A percentile compares a stretch with the other conserved stretches of the same genome.
Evolutionary conservation across 768 basidiomycete species (phyloP).

Genomic region (Lactarius indigo): DNA sequence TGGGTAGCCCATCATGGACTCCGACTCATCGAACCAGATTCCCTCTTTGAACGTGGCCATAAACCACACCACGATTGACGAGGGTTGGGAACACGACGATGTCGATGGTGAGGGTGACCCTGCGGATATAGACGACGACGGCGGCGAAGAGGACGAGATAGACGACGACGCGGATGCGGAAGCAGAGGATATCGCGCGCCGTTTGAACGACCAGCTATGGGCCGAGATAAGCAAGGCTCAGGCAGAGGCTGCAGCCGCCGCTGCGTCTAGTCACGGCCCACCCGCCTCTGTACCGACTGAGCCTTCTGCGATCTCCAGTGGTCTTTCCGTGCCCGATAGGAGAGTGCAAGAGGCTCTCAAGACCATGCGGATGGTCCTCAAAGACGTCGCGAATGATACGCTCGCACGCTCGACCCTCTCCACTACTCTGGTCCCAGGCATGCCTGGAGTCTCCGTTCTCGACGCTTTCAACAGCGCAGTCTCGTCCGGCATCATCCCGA

Average conservation of each 20-base stretch:
- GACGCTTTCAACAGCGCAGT: constrained; percentile 52
- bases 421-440: constrained; percentile 47
- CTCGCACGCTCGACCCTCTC: constrained; percentile 53
- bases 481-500: constrained; percentile 45
- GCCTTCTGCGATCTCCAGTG: background rate
- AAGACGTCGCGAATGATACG: constrained; percentile 53
- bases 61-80: background rate
- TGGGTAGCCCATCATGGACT: background rate
- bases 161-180: constrained; percentile 62
- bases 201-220: constrained; percentile 73
- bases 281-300: constrained; percentile 22
- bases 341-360: constrained; percentile 57
- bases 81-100: background rate
- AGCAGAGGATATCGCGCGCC: constrained; percentile 69
- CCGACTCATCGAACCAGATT: background rate
- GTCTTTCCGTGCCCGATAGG: constrained; percentile 25
- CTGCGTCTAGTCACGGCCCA: constrained; percentile 12
- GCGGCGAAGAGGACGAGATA: constrained; percentile 53
- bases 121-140: constrained; percentile 34
- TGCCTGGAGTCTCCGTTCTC: constrained; percentile 48
- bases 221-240: constrained; percentile 69
- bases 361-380: constrained; percentile 63
- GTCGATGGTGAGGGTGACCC: background rate
- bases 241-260: constrained; percentile 37
- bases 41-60: background rate